Base-by-base conservation (phyloP, 2,329 filamentous ascomycete species). In the Zelopaecilomyces penicillatus region DNA sequence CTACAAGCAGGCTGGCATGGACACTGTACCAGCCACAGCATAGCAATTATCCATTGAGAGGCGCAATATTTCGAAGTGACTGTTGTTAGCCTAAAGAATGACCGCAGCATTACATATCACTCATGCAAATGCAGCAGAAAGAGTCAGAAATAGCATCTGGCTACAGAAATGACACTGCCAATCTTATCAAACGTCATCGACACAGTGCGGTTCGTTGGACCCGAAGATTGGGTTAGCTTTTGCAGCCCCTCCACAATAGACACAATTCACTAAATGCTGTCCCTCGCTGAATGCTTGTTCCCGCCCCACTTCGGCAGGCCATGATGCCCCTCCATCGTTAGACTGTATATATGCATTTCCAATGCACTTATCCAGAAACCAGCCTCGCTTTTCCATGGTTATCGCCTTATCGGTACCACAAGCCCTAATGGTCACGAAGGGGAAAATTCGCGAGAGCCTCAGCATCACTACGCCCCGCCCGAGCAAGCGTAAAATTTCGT, bases 341-440 rank as follows among this genome's bases (percentile, higher is more conserved):
- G 29, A 28, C 55, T 52, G 56, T 51, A 47, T 57, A 62, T 31
- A 26, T 50, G 53, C 51, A 61, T 58, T 42, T 37, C 42, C 47
- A 49, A 58, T 55, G 56, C 57, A 59, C 37, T 44, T 58, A 61
- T 28, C 43, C 39, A 8, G 11, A 5, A 55, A 54, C 39, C 39
- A 43, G 50, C 50, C 57, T 53, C 57, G 57, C 57, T 40, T 48
- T 60, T 60, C n/a, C 43, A 46, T 42, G 39, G 44, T 47, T 57
- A 61, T 50, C 48, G 49, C 47, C 53, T 51, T 58, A 57, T 54
- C 52, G 45, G 52, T 58, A 63, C 61, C 58, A 61, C 61, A 65
- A 66, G 59, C 63, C 62, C 65, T 64, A 62, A 65, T 49, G 55
- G 53, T 58, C 59, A 61, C 63, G 54, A 62, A 63, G 42, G 33